phyloP scores from a whole-genome alignment of 768 basidiomycete genomes.

The Rossbeevera mucosa region DNA sequence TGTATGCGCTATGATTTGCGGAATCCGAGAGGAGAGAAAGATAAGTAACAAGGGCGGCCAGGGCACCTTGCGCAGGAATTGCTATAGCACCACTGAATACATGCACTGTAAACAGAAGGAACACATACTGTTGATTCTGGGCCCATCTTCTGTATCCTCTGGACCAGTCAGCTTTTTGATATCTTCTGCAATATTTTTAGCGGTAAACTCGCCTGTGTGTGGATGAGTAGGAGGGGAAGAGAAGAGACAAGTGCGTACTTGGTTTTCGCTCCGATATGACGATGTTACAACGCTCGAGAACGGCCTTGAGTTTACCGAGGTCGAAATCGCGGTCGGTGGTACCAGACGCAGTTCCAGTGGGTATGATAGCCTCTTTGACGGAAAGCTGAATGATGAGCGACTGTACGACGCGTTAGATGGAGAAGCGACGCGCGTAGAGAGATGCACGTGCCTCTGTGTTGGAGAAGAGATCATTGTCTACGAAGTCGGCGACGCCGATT shows the following conservation, averaged over 20 bases:
- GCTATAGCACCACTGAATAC: conserved; percentile 40
- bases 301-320: conserved; percentile 76
- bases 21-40: conserved; percentile 74
- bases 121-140: conserved; percentile 11
- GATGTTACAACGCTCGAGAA: conserved; percentile 87
- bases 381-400: conserved; percentile 93
- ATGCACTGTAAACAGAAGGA: background rate
- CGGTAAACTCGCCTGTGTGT: conserved; percentile 71
- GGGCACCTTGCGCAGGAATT: conserved; percentile 68
- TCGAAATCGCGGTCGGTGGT: conserved; percentile 83
- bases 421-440: background rate
- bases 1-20: conserved; percentile 75
- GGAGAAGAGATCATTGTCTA: conserved; percentile 92
- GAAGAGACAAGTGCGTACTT: conserved; percentile 43
- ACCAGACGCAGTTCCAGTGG: conserved; percentile 66
- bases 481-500: conserved; percentile 86
- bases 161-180: conserved; percentile 42
- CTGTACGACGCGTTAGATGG: conserved; percentile 37
- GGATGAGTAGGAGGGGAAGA: background rate
- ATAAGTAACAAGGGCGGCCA: conserved; percentile 79
- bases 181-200: conserved; percentile 78
- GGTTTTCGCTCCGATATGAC: conserved; percentile 88
- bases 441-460: conserved; percentile 76
- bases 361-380: conserved; percentile 91
- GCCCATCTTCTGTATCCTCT: conserved; percentile 21